Percentiles rank a stretch among this genome's conserved stretches.
Conservation (phyloP, 768 basidiomycete genomes). For the Panellus pusillus region DNA sequence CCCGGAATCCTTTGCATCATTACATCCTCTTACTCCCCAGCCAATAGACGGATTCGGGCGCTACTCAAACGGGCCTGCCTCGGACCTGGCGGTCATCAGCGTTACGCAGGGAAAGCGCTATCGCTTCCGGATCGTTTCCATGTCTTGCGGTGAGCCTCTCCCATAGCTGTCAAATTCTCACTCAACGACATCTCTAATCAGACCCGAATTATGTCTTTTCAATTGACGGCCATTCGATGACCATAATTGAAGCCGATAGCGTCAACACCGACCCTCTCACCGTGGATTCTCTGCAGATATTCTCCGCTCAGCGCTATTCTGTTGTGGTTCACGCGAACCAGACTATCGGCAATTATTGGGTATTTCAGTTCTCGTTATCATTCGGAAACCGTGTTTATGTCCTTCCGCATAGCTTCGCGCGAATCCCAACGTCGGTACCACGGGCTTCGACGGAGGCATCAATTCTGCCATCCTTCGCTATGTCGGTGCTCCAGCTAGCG, state of each 20-base stretch:
- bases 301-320: slow-evolving; percentile 45
- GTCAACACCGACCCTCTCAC: slow-evolving; percentile 35
- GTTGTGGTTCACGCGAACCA: slow-evolving; percentile 41
- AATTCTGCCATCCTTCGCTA: slow-evolving; percentile 47
- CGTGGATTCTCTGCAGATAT: slow-evolving; percentile 40
- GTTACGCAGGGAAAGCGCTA: slow-evolving; percentile 40
- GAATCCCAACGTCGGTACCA: slow-evolving; percentile 29
- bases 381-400: background rate
- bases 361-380: background rate
- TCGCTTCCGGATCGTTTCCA: slow-evolving; percentile 49
- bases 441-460: slow-evolving; percentile 33
- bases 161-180: background rate
- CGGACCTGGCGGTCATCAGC: slow-evolving; percentile 39
- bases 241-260: slow-evolving; percentile 30
- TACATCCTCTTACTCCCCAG: slow-evolving; percentile 11
- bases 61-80: slow-evolving; percentile 34
- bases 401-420: slow-evolving; percentile 29
- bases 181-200: background rate
- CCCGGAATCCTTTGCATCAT: background rate
- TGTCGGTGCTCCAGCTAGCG: slow-evolving; percentile 24
- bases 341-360: slow-evolving; percentile 43
- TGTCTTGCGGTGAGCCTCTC: slow-evolving; percentile 34
- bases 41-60: slow-evolving; percentile 51
- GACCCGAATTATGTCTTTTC: slow-evolving; percentile 30
- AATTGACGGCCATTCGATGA: slow-evolving; percentile 45